Conservation (phyloP, 129 eudicot species). For the Centella asiatica region DNA sequence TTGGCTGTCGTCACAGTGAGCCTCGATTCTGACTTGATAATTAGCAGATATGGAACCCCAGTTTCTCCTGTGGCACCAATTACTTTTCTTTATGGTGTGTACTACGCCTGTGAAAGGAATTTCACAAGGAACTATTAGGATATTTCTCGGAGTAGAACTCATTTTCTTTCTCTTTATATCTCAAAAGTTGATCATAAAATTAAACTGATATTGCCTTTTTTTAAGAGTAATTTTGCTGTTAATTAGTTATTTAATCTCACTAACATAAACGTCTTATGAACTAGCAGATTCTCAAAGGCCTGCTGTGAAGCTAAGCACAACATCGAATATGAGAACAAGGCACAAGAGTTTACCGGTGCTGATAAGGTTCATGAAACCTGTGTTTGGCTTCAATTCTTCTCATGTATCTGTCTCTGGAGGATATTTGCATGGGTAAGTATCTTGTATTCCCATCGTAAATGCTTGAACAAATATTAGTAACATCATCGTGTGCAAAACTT, state of each 20-base stretch:
- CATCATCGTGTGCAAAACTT: neutral
- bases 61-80: conserved; percentile 71
- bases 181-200: neutral
- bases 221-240: neutral
- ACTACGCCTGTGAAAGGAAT: neutral
- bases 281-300: conserved; percentile 75
- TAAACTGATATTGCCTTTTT: neutral
- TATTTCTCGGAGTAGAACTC: neutral
- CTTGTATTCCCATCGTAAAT: neutral
- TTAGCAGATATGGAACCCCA: conserved; percentile 72
- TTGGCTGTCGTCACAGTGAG: conserved; percentile 49
- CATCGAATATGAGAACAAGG: conserved; percentile 54
- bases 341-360: conserved; percentile 45
- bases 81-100: conserved; percentile 81
- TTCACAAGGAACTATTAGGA: neutral
- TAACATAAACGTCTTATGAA: conserved; percentile 9
- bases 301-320: conserved; percentile 67
- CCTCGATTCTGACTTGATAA: conserved; percentile 37
- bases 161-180: neutral
- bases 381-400: conserved; percentile 76
- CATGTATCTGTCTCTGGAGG: conserved; percentile 69
- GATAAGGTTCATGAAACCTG: conserved; percentile 82
- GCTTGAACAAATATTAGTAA: neutral
- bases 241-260: neutral
- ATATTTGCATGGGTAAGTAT: conserved; percentile 43